phyloP scores from a whole-genome alignment of 2,329 filamentous ascomycete genomes.

The Phaeosphaeriaceae sp. region DNA sequence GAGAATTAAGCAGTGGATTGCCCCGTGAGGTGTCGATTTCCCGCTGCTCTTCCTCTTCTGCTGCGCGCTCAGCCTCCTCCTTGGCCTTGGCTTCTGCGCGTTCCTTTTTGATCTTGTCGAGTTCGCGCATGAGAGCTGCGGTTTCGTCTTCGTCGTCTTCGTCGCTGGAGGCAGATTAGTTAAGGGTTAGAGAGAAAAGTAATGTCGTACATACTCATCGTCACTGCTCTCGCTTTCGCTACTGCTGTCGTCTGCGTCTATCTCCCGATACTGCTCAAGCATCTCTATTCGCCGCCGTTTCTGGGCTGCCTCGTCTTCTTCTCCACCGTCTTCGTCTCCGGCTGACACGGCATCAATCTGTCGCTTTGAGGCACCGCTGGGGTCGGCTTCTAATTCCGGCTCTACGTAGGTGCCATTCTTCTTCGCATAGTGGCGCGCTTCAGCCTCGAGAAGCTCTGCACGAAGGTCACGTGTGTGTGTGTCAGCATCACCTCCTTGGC shows the following conservation, averaged over 20 bases:
- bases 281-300: constrained; percentile 77
- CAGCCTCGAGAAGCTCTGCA: constrained; percentile 86
- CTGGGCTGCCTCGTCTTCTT: constrained; percentile 73
- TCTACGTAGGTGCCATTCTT: constrained; percentile 68
- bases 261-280: constrained; percentile 83
- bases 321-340: constrained; percentile 51
- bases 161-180: constrained; percentile 38
- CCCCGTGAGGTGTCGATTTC: constrained; percentile 90
- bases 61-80: constrained; percentile 82
- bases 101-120: constrained; percentile 92
- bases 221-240: constrained; percentile 62
- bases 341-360: constrained; percentile 62
- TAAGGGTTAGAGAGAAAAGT: neutral
- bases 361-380: constrained; percentile 65
- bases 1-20: constrained; percentile 86
- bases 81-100: constrained; percentile 79
- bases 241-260: constrained; percentile 77
- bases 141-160: constrained; percentile 76
- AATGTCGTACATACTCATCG: constrained; percentile 56
- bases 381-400: constrained; percentile 52
- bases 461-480: constrained; percentile 76
- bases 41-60: constrained; percentile 79
- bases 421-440: constrained; percentile 87
- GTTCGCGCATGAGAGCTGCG: constrained; percentile 86
- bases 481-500: constrained; percentile 85